Conservation (phyloP, 2,329 filamentous ascomycete genomes). For the Penicillium sp. region DNA sequence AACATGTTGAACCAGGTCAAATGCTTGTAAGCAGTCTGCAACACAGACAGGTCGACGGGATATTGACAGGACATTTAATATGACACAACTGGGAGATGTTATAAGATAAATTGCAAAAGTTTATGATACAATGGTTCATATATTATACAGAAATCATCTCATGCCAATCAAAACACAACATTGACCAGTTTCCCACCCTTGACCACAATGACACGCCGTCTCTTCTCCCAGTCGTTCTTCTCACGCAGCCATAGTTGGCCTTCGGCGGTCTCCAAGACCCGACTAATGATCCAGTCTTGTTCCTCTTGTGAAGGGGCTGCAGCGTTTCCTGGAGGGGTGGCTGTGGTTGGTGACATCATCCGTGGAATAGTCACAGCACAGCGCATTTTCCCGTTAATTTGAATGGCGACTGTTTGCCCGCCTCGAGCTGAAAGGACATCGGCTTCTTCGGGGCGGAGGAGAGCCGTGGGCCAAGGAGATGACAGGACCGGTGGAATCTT, state of each 20-base stretch:
- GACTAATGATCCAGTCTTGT: slow-evolving; percentile 55
- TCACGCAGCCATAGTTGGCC: slow-evolving; percentile 53
- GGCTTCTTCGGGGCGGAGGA: slow-evolving; percentile 35
- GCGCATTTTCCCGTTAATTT: slow-evolving; percentile 72
- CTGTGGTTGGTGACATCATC: slow-evolving; percentile 38
- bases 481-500: slow-evolving; percentile 39
- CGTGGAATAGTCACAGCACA: slow-evolving; percentile 61
- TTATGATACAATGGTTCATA: too few relatives aligned
- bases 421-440: slow-evolving; percentile 47
- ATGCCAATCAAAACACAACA: slow-evolving; percentile 59
- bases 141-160: too few relatives aligned
- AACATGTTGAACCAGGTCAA: too few relatives aligned
- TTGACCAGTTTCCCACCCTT: slow-evolving; percentile 65
- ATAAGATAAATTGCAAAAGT: too few relatives aligned
- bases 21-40: too few relatives aligned
- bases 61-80: too few relatives aligned
- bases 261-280: slow-evolving; percentile 57
- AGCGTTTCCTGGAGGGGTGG: slow-evolving; percentile 12
- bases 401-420: slow-evolving; percentile 55
- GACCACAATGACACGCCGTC: slow-evolving; percentile 63
- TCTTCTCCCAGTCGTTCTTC: slow-evolving; percentile 46
- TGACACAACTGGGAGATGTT: too few relatives aligned
- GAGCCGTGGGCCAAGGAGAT: slow-evolving; percentile 52
- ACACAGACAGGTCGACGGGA: too few relatives aligned
- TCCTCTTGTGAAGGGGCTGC: slow-evolving; percentile 33